Evolutionary conservation across 208 protist genomes (phyloP).

Genomic region (Crithidia brevicula): DNA sequence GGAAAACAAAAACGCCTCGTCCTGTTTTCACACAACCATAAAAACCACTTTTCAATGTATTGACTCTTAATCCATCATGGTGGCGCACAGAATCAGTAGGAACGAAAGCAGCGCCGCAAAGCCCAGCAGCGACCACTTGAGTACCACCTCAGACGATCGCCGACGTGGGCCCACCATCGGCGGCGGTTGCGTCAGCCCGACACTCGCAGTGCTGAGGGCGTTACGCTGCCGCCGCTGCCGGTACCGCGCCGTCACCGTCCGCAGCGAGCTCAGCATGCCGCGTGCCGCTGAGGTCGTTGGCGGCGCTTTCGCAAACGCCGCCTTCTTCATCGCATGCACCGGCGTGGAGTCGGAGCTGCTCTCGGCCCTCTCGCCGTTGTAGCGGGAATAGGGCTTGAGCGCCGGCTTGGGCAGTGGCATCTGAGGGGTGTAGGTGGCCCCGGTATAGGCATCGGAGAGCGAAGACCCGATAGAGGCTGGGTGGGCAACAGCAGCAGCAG

Average conservation of each 20-base stretch:
- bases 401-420: slow-evolving; percentile 32
- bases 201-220: not conserved
- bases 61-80: slow-evolving; percentile 9
- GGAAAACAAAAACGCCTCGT: not conserved
- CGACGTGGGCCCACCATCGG: not conserved
- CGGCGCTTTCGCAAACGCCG: not conserved
- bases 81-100: slow-evolving; percentile 7
- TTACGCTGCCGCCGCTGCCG: slow-evolving; percentile 12
- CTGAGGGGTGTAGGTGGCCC: slow-evolving; percentile 26
- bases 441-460: not conserved
- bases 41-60: too few species aligned
- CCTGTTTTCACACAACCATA: too few species aligned
- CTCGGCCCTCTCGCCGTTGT: slow-evolving; percentile 4
- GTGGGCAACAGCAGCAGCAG: not conserved
- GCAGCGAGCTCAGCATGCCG: not conserved
- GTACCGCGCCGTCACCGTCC: not conserved
- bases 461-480: not conserved
- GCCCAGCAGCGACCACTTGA: slow-evolving; percentile 29
- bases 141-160: slow-evolving; percentile 3
- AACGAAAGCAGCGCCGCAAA: slow-evolving; percentile 14
- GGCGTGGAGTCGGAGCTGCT: not conserved
- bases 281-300: not conserved
- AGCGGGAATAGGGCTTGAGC: slow-evolving; percentile 25
- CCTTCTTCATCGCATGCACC: not conserved
- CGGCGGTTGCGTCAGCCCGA: not conserved